phyloP scores from a whole-genome alignment of 164 flowering plant species.

The Nymphaea colorata region DNA sequence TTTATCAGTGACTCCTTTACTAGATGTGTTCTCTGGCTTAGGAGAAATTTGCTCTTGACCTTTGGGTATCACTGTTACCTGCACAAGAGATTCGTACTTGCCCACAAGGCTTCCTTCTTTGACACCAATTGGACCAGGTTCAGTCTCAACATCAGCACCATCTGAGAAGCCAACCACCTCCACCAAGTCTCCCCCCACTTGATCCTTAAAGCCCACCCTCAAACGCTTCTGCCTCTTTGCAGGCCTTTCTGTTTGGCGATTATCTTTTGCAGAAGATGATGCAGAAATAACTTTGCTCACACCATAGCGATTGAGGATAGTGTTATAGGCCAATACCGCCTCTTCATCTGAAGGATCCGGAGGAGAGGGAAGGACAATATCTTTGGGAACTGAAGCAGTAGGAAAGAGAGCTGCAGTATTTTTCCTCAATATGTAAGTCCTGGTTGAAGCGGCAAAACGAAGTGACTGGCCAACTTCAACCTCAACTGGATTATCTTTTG shows the following conservation, averaged over 20 bases:
- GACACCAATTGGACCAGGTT: slow-evolving; percentile 92
- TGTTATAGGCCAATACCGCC: slow-evolving; percentile 83
- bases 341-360: slow-evolving; percentile 97
- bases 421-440: slow-evolving; percentile 73
- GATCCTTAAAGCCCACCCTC: slow-evolving; percentile 81
- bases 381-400: slow-evolving; percentile 47
- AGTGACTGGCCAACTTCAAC: slow-evolving; percentile 93
- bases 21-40: slow-evolving; percentile 29
- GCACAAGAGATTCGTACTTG: slow-evolving; percentile 90
- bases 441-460: slow-evolving; percentile 94
- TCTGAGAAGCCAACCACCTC: slow-evolving; percentile 92
- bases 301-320: slow-evolving; percentile 68
- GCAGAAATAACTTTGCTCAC: slow-evolving; percentile 24
- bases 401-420: slow-evolving; percentile 77
- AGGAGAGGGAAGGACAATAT: slow-evolving; percentile 60
- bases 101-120: slow-evolving; percentile 99
- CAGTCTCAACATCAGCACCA: slow-evolving; percentile 91
- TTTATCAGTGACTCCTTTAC: slow-evolving; percentile 71
- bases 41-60: slow-evolving; percentile 42
- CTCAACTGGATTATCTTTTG: slow-evolving; percentile 85
- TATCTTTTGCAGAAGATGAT: slow-evolving; percentile 18
- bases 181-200: slow-evolving; percentile 78
- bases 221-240: slow-evolving; percentile 48
- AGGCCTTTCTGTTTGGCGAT: slow-evolving; percentile 26
- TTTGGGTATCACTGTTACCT: slow-evolving; percentile 77